Base-by-base conservation (phyloP, 108 stramenopile species). In the Epipyxis sp. region DNA sequence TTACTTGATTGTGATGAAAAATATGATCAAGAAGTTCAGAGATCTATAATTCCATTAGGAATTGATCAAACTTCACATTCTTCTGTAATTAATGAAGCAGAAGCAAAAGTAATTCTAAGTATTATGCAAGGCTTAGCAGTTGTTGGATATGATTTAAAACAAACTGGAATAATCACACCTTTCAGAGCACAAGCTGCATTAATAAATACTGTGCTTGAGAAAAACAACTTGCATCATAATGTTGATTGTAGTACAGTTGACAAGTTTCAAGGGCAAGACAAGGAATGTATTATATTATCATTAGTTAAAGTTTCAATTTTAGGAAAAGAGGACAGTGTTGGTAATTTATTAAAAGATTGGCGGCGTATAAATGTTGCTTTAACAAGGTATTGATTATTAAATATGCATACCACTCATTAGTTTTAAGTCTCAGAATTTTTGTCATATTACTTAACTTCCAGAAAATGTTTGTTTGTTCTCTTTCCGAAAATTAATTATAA, bases 151-250 rank as follows among this genome's bases (percentile, higher is more conserved):
- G n/a, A n/a, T n/a, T n/a, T n/a, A n/a, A n/a, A n/a, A n/a, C n/a
- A n/a, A n/a, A n/a, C n/a, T n/a, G n/a, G n/a, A n/a, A n/a, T n/a
- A n/a, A 85, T 79, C 59, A 92, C 94, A 76, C 96, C 96, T 32
- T 95, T 91, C 77, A 87, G 95, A 69, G 92, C 94, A 6, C 96
- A 97, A 88, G 90, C 94, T 58, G 71, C 88, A 76, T 44, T 34
- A 34, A 76, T 80, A 59, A 42, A 30, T 1, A 35, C 42, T 1
- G 35, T 44, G 29, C 2, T 10, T 30, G 2, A 30, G 42, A 29
- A 30, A 69, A 30, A 10, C 10, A 1, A 44, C 42, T 2, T 1
- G 34, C 1, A 1, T 41, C 1, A 1, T 41, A 2, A 40, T 41
- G 42, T 69, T 50, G 86, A 86, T 58, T 25, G 86, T 65, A 78